Base-by-base conservation (phyloP, 768 basidiomycete species). In the Collybiopsis luxurians region DNA sequence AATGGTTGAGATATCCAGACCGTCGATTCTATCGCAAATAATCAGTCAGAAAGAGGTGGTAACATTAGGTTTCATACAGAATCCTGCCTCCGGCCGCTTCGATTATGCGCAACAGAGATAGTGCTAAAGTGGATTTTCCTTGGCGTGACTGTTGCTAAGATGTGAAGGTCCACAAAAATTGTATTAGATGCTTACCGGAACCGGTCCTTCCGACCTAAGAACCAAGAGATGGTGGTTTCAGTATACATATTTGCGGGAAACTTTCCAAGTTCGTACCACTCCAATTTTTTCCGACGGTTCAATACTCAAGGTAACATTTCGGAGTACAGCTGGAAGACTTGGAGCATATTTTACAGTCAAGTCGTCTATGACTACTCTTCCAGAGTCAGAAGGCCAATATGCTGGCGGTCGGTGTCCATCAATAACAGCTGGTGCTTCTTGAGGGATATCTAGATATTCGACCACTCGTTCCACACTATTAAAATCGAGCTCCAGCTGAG, bases 391-490 rank as follows among this genome's bases (percentile, higher is more conserved):
- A 3, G 87, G 87, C 87, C 87, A 89, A 59, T 83, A 84, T 1
- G 86, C 87, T 1, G 87, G 87, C n/a, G 87, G 85, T 47, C 83
- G 76, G 50, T 64, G 74, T 36, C 76, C 74, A 26, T 81, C 73
- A 51, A 85, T 76, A 43, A 84, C 70, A 0, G 85, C 79, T 40
- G 85, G 84, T 0, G 86, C 85, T 68, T 90, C 88, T 66, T 87
- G 85, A 1, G 81, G 79, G 7, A 87, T 77, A 34, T 81, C 79
- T 19, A 89, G 73, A 64, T 89, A 89, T 67, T 89, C 87, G 15
- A 82, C 78, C 23, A 89, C 84, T 56, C 89, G 82, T 63, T 90
- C 88, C 1, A 89, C 82, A 38, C 85, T 84, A 63, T 87, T 89
- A 69, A 88, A 89, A 62, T 89, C 86, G 12, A 89, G 77, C 64